Conservation (phyloP, 129 eudicot species). For the carrot (Daucus carota) region DNA sequence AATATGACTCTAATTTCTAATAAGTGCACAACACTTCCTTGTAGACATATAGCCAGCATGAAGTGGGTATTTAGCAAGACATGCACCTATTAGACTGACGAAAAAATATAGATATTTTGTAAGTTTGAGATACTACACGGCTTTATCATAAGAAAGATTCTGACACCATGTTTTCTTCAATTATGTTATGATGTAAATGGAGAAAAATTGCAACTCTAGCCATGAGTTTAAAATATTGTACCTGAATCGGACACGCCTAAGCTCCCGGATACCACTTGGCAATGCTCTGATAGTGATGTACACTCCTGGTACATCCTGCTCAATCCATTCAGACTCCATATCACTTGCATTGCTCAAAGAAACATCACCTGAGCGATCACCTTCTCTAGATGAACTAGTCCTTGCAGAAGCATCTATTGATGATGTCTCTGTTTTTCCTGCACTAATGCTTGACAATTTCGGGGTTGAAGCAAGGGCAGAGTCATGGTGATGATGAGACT, state of each 20-base stretch:
- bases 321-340: constrained; percentile 92
- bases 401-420: constrained; percentile 73
- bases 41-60: not conserved
- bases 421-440: constrained; percentile 74
- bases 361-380: constrained; percentile 73
- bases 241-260: constrained; percentile 95
- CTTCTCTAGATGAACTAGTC: constrained; percentile 62
- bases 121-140: not conserved
- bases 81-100: not conserved
- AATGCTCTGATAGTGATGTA: constrained; percentile 81
- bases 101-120: not conserved
- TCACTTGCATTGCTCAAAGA: constrained; percentile 90
- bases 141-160: not conserved
- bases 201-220: not conserved
- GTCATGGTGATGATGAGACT: constrained; percentile 28
- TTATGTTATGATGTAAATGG: not conserved
- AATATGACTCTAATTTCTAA: not conserved
- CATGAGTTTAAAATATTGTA: constrained; percentile 1
- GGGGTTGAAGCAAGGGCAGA: constrained; percentile 76
- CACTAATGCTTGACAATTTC: constrained; percentile 78
- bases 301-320: constrained; percentile 93
- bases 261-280: constrained; percentile 88
- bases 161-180: not conserved
- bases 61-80: not conserved
- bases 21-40: not conserved